Base-by-base conservation (phyloP, 2,329 filamentous ascomycete species). In the Aspergillaceae sp. region DNA sequence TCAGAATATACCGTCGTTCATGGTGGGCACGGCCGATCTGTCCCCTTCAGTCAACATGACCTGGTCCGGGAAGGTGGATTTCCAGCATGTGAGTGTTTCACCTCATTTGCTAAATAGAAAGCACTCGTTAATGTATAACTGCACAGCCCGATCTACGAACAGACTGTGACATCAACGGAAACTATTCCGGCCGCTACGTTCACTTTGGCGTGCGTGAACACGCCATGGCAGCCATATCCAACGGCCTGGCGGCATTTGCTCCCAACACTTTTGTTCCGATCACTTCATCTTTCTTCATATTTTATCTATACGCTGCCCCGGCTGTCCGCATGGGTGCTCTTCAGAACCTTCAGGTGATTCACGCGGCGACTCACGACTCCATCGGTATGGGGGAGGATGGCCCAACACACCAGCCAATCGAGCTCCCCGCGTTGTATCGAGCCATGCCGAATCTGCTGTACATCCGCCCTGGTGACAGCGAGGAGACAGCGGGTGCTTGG, bases 191-290 rank as follows among this genome's bases (percentile, higher is more conserved):
- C 26, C 67, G 71, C 30, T 43, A 43, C 49, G 67, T 82, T 48
- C 78, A 77, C 58, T 82, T 72, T 57, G 79, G 79, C 41, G 75
- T 82, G 42, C 74, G 79, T 8, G 78, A 82, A 53, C 78, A 82
- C 56, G 78, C 77, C 44, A 82, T 83, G 79, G 70, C 70, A 2
- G 86, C 86, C 63, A 87, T 94, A 73, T 85, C 94, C 76, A 95
- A 95, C 57, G 80, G 79, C 3, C 61, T 83, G 3, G 78, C 80
- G 0, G 80, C 80, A 1, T 83, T 71, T 48, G 66, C 68, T 48
- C 74, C 70, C 33, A 74, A 71, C 27, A 78, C 77, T 0, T 73
- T 82, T 51, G 62, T 82, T 5, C 78, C 78, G 0, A 63, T 81
- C 33, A 82, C 78, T 1, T 74, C 75, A 0, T 73, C 71, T 4